These are phyloP conservation scores for Coprinopsis strossmayeri DNA, from an alignment of 768 basidiomycete genomes.

Conservation along the genomic window DNA sequence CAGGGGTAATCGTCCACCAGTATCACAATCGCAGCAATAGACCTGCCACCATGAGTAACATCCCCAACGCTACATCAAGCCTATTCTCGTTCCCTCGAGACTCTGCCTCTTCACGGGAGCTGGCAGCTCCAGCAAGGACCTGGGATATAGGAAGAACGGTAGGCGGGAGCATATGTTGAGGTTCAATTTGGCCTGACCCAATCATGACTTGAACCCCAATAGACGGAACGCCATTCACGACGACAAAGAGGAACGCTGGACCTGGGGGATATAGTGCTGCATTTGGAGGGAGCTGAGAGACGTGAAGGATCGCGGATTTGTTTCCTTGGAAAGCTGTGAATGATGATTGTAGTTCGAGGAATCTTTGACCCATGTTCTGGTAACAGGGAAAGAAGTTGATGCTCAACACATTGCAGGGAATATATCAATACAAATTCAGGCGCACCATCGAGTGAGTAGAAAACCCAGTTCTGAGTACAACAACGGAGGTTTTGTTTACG, in stretches of 20 bases:
- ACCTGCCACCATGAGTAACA: too few relatives aligned
- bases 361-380: conserved; percentile 72
- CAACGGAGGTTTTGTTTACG: conserved; percentile 41
- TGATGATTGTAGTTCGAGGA: conserved; percentile 54
- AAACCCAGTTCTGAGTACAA: conserved; percentile 61
- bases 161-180: background rate
- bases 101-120: too few relatives aligned
- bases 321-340: conserved; percentile 51
- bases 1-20: too few relatives aligned
- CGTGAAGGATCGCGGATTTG: conserved; percentile 49
- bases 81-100: too few relatives aligned
- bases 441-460: conserved; percentile 69
- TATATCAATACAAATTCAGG: too few relatives aligned
- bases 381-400: background rate
- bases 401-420: too few relatives aligned
- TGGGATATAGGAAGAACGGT: background rate
- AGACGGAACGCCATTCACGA: conserved; percentile 72
- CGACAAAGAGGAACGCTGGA: conserved; percentile 64
- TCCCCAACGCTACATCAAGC: too few relatives aligned
- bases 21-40: too few relatives aligned
- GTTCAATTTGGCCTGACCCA: conserved; percentile 62
- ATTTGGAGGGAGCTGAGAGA: conserved; percentile 69
- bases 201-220: conserved; percentile 67
- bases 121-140: background rate
- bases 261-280: conserved; percentile 66